phyloP scores from a whole-genome alignment of 176 grass and related monocot genomes.

The Oryza nivara region DNA sequence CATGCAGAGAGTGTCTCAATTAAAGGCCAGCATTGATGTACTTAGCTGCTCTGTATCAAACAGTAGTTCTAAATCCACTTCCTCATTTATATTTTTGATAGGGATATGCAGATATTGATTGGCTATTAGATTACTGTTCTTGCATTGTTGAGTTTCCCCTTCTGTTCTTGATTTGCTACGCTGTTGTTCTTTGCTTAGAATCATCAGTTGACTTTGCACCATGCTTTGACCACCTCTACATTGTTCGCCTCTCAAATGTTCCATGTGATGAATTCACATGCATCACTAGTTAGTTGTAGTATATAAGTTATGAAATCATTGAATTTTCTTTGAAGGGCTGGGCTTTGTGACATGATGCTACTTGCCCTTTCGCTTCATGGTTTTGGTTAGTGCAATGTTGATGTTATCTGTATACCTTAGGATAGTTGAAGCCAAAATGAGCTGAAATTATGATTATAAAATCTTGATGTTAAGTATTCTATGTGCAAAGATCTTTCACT shows the following conservation, averaged over 20 bases:
- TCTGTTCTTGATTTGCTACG: neutral
- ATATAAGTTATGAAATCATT: neutral
- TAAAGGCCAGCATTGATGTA: no score
- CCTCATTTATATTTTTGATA: neutral
- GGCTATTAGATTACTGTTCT: no score
- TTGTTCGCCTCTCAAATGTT: neutral
- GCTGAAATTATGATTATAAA: neutral
- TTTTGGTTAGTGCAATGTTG: neutral
- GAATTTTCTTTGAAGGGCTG: neutral
- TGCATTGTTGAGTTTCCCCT: neutral
- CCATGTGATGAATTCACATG: neutral
- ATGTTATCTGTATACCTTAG: neutral
- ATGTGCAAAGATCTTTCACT: neutral
- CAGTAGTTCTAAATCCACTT: neutral
- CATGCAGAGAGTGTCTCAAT: no score
- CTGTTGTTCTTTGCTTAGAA: neutral
- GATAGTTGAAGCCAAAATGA: neutral
- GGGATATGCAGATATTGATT: no score
- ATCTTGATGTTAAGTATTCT: neutral
- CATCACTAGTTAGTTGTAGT: neutral
- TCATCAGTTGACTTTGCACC: neutral
- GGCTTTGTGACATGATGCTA: neutral
- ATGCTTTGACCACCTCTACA: neutral
- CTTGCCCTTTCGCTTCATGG: neutral
- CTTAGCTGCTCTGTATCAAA: neutral